Conservation (phyloP, 2,329 filamentous ascomycete species). For the Cladosporium sp. region DNA sequence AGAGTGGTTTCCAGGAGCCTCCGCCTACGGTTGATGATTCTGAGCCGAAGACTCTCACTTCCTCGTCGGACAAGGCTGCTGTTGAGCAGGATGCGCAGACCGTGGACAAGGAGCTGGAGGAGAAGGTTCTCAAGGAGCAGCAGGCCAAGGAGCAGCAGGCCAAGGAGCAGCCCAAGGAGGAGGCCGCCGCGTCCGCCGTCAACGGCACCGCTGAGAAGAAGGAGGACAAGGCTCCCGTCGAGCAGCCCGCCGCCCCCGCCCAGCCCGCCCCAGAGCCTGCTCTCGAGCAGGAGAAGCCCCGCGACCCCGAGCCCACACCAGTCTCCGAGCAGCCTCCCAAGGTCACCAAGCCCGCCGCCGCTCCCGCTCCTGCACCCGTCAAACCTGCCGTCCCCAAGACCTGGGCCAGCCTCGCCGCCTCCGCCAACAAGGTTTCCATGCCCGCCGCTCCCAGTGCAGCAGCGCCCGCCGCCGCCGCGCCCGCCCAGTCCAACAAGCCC, state of each 20-base stretch:
- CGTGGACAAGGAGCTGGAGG: slow-evolving; percentile 74
- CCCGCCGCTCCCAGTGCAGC: slow-evolving; percentile 26
- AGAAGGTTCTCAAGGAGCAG: slow-evolving; percentile 44
- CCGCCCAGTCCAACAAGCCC: slow-evolving; percentile 20
- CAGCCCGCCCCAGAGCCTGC: slow-evolving; percentile 40
- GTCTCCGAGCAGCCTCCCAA: slow-evolving; percentile 35
- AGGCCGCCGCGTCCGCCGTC: slow-evolving; percentile 29
- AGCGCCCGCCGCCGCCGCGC: slow-evolving; percentile 27
- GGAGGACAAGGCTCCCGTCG: slow-evolving; percentile 25
- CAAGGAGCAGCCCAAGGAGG: slow-evolving; percentile 20
- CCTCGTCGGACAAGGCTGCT: slow-evolving; percentile 34
- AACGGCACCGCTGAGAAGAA: slow-evolving; percentile 39
- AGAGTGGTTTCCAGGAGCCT: slow-evolving; percentile 39
- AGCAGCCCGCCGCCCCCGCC: slow-evolving; percentile 25
- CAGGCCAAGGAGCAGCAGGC: slow-evolving; percentile 14
- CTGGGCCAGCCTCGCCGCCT: slow-evolving; percentile 69
- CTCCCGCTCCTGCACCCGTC: slow-evolving; percentile 50
- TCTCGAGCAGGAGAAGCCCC: slow-evolving; percentile 53
- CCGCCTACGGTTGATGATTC: slow-evolving; percentile 34
- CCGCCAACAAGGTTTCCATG: slow-evolving; percentile 39
- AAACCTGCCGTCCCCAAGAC: slow-evolving; percentile 56
- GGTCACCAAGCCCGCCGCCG: slow-evolving; percentile 41
- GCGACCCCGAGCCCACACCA: slow-evolving; percentile 57
- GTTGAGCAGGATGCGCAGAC: slow-evolving; percentile 42
- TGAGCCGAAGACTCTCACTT: slow-evolving; percentile 27